phyloP scores from a whole-genome alignment of 2,329 filamentous ascomycete genomes.

The Tolypocladium tundrense region DNA sequence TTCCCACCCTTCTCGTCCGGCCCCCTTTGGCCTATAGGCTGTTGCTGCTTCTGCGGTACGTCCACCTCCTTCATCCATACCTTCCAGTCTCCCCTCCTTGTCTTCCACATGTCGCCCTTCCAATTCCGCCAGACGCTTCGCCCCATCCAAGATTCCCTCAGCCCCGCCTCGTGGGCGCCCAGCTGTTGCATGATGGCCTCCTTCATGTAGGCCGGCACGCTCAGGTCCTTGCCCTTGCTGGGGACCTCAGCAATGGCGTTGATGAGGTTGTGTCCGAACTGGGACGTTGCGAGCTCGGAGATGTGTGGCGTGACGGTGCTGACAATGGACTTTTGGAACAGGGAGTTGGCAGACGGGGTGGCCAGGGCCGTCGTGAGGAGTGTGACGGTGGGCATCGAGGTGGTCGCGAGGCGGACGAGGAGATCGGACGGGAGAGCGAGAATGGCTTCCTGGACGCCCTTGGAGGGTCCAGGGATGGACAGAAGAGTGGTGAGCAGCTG shows the following conservation, averaged over 20 bases:
- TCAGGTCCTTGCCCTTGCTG: conserved; percentile 35
- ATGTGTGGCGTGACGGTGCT: conserved; percentile 34
- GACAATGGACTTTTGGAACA: conserved; percentile 46
- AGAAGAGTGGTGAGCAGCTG: conserved; percentile 76
- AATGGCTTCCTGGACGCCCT: conserved; percentile 65
- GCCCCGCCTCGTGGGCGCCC: conserved; percentile 33
- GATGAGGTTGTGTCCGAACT: conserved; percentile 41
- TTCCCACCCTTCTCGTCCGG: not conserved
- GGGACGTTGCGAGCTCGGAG: conserved; percentile 35
- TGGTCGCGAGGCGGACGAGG: conserved; percentile 54
- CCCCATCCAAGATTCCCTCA: conserved; percentile 44
- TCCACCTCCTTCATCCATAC: conserved; percentile 42
- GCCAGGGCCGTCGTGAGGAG: conserved; percentile 41
- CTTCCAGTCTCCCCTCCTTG: conserved; percentile 43
- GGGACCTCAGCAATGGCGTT: conserved; percentile 38
- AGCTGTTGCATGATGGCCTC: conserved; percentile 42
- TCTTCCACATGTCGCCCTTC: conserved; percentile 49
- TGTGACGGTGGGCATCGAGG: conserved; percentile 36
- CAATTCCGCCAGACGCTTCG: conserved; percentile 47
- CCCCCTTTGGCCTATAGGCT: not conserved
- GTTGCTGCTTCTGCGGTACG: conserved; percentile 3
- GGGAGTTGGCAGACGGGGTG: conserved; percentile 35
- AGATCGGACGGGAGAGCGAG: conserved; percentile 45
- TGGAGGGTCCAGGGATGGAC: conserved; percentile 58
- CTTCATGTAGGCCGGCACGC: conserved; percentile 48